Conservation (phyloP, 208 protist species). For the Crithidia thermophila region DNA sequence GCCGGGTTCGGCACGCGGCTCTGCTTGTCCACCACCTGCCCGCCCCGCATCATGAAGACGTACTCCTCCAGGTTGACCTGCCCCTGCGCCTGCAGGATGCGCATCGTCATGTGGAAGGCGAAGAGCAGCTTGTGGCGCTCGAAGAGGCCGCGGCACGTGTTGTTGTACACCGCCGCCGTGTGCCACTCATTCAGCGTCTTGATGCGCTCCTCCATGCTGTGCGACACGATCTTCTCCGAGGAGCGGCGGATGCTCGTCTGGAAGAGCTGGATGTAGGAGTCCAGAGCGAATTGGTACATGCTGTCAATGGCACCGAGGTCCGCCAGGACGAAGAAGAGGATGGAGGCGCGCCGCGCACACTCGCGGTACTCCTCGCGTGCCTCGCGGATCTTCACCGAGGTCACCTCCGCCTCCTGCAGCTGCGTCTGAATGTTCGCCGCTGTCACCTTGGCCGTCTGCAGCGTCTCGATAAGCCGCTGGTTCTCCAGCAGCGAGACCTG, state of each 20-base stretch:
- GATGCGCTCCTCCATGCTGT: constrained; percentile 93
- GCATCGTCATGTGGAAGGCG: constrained; percentile 98
- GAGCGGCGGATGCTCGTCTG: constrained; percentile 95
- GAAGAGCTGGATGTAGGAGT: constrained; percentile 98
- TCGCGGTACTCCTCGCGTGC: constrained; percentile 97
- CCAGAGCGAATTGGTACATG: constrained; percentile 99
- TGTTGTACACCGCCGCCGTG: constrained; percentile 97
- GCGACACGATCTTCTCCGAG: constrained; percentile 86
- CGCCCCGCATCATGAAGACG: constrained; percentile 97
- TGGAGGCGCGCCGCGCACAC: constrained; percentile 94
- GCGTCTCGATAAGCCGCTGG: constrained; percentile 96
- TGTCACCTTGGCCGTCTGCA: constrained; percentile 98
- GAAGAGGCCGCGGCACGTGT: constrained; percentile 98
- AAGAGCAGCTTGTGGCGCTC: constrained; percentile 99
- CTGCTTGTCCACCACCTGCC: constrained; percentile 95
- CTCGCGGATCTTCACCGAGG: constrained; percentile 96
- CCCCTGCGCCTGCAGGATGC: constrained; percentile 93
- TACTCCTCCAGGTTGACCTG: constrained; percentile 97
- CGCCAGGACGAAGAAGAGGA: constrained; percentile 98
- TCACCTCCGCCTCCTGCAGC: constrained; percentile 93
- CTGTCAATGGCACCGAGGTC: constrained; percentile 97
- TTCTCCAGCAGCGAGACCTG: constrained; percentile 97
- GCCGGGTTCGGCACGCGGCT: constrained; percentile 95
- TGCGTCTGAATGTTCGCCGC: constrained; percentile 95
- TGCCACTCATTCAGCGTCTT: constrained; percentile 97